phyloP scores from a whole-genome alignment of 768 basidiomycete species.

The Leccinum fibrillosum region DNA sequence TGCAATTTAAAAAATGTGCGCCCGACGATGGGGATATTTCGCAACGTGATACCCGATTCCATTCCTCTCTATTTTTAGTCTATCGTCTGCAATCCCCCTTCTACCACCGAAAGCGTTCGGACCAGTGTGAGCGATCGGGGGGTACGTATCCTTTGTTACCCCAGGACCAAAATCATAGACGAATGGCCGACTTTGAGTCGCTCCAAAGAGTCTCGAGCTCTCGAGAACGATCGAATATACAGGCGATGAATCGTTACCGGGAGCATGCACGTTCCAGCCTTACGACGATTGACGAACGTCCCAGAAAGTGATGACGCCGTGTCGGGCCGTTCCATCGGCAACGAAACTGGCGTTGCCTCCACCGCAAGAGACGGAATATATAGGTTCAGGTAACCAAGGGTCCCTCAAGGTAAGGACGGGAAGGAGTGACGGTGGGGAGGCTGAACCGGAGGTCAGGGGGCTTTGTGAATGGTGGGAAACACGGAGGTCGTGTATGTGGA shows the following conservation, averaged over 20 bases:
- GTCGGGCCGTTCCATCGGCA: conserved; percentile 73
- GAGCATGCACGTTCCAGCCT: conserved; percentile 80
- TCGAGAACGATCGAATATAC: conserved; percentile 75
- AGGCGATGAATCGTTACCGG: conserved; percentile 75
- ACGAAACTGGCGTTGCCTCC: conserved; percentile 66
- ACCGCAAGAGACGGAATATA: conserved; percentile 74
- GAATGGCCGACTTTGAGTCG: conserved; percentile 72
- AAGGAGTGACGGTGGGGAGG: conserved; percentile 35
- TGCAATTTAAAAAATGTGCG: conserved; percentile 5
- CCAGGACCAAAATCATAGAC: conserved; percentile 78
- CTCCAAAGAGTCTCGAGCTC: conserved; percentile 76
- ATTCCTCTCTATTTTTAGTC: conserved; percentile 33
- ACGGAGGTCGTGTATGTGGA: conserved; percentile 75
- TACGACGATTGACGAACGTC: conserved; percentile 59
- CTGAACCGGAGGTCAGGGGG: background rate
- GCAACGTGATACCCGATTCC: conserved; percentile 51
- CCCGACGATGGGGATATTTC: conserved; percentile 38
- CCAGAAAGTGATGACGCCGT: conserved; percentile 80
- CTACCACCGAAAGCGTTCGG: conserved; percentile 24
- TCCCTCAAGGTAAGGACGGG: conserved; percentile 65
- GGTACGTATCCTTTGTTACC: conserved; percentile 54
- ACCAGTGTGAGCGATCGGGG: conserved; percentile 24
- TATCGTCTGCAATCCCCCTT: conserved; percentile 12
- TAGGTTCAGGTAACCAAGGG: conserved; percentile 62
- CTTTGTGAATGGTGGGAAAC: conserved; percentile 28